Evolutionary conservation across 129 eudicot genomes (phyloP).

Genomic region (Flaveria sonorensis): DNA sequence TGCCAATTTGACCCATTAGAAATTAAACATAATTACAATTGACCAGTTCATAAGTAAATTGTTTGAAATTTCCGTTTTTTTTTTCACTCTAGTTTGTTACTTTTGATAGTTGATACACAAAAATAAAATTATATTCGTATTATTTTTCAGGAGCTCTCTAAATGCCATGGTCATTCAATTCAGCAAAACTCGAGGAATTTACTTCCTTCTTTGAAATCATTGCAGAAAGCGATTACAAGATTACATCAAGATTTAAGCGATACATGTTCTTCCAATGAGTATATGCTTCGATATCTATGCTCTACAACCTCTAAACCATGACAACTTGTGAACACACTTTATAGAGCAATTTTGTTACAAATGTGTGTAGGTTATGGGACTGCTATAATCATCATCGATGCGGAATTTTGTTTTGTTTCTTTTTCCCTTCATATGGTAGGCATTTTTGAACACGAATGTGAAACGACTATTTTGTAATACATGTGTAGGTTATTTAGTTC

Average conservation of each 20-base stretch:
- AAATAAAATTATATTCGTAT: background rate
- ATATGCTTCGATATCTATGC: slow-evolving; percentile 80
- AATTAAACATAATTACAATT: background rate
- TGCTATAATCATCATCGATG: slow-evolving; percentile 16
- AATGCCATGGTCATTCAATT: slow-evolving; percentile 75
- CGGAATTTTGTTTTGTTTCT: background rate
- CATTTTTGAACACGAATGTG: background rate
- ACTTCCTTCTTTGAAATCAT: slow-evolving; percentile 85
- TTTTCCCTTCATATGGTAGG: background rate
- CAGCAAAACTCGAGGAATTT: slow-evolving; percentile 76
- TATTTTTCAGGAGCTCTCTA: slow-evolving; percentile 71
- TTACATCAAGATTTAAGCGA: slow-evolving; percentile 93
- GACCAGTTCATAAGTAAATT: background rate
- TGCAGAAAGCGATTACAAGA: slow-evolving; percentile 84
- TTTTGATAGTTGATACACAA: background rate
- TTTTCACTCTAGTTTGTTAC: background rate
- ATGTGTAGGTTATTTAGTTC: background rate
- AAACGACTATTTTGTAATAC: background rate
- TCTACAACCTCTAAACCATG: slow-evolving; percentile 59
- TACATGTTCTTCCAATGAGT: slow-evolving; percentile 87
- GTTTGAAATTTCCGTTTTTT: background rate
- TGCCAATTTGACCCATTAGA: background rate
- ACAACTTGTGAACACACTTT: slow-evolving; percentile 13
- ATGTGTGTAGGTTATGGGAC: slow-evolving; percentile 18
- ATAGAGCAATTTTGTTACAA: slow-evolving; percentile 33